Percentiles rank a stretch among this genome's conserved stretches.
Evolutionary conservation across 768 basidiomycete genomes (phyloP).

Genomic region (Boletus reticuloceps): DNA sequence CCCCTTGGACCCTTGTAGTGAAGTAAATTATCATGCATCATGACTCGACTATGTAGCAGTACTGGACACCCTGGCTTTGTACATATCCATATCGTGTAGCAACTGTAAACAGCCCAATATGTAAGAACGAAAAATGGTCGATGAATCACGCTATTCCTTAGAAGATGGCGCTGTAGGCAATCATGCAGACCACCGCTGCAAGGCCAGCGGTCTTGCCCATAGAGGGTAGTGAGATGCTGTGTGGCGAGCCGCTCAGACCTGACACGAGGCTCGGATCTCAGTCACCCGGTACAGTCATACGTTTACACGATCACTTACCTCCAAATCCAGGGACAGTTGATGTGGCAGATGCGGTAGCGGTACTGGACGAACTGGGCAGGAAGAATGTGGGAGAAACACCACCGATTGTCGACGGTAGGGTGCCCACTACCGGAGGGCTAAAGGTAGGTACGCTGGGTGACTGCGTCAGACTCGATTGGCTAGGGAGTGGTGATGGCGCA

Average conservation of each 20-base stretch:
- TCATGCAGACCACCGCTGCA: constrained; percentile 4
- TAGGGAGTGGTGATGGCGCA: not conserved
- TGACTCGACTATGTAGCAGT: too few relatives aligned
- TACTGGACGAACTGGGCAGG: not conserved
- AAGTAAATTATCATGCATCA: not conserved
- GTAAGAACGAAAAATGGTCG: too few relatives aligned
- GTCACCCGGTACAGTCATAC: not conserved
- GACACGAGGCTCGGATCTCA: not conserved
- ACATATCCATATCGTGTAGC: too few relatives aligned
- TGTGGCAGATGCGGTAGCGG: not conserved
- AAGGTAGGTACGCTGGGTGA: not conserved
- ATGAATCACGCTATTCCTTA: not conserved
- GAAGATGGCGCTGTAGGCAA: not conserved
- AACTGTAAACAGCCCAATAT: too few relatives aligned
- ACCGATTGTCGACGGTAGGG: too few relatives aligned
- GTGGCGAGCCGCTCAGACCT: constrained; percentile 8
- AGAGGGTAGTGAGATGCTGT: not conserved
- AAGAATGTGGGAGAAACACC: not conserved
- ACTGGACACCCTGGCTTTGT: too few relatives aligned
- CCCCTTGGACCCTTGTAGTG: not conserved
- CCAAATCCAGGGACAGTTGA: not conserved
- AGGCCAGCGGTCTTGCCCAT: constrained; percentile 1
- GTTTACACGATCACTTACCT: not conserved
- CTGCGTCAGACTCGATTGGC: not conserved
- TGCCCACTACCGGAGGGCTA: too few relatives aligned